Evolutionary conservation across 257 asterid genomes (phyloP).

Genomic region (Plectranthus barbatus): DNA sequence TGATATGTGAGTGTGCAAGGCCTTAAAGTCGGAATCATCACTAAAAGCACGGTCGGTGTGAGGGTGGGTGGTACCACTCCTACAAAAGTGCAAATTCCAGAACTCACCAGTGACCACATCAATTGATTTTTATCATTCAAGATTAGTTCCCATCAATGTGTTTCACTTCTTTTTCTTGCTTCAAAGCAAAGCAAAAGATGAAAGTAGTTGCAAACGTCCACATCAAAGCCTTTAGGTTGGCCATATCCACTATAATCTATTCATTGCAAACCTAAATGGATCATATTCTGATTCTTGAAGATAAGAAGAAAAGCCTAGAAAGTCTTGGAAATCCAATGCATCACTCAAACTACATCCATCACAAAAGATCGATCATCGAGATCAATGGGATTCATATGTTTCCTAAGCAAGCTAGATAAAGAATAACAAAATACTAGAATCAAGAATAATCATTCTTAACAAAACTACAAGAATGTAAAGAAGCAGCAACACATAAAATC

Average conservation of each 20-base stretch:
- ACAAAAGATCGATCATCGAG: slow-evolving; percentile 3
- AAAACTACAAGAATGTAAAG: not conserved
- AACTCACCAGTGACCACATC: not conserved
- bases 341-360: not conserved
- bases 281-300: not conserved
- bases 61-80: not conserved
- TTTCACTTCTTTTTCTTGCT: not conserved
- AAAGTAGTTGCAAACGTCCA: slow-evolving; percentile 14
- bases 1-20: not conserved
- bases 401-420: slow-evolving; percentile 7
- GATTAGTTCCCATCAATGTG: not conserved
- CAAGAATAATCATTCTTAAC: too few species aligned
- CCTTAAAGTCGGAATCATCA: not conserved
- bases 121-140: not conserved
- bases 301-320: slow-evolving; percentile 7
- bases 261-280: slow-evolving; percentile 1
- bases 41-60: not conserved
- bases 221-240: slow-evolving; percentile 11
- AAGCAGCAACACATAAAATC: too few species aligned
- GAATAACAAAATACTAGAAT: not conserved
- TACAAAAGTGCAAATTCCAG: not conserved
- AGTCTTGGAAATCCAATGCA: not conserved
- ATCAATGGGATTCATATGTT: slow-evolving; percentile 11
- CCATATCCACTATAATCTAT: slow-evolving; percentile 7
- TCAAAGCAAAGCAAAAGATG: slow-evolving; percentile 18